Base-by-base conservation (phyloP, 805 yeast species). In the Yamadazyma kitorensis region DNA sequence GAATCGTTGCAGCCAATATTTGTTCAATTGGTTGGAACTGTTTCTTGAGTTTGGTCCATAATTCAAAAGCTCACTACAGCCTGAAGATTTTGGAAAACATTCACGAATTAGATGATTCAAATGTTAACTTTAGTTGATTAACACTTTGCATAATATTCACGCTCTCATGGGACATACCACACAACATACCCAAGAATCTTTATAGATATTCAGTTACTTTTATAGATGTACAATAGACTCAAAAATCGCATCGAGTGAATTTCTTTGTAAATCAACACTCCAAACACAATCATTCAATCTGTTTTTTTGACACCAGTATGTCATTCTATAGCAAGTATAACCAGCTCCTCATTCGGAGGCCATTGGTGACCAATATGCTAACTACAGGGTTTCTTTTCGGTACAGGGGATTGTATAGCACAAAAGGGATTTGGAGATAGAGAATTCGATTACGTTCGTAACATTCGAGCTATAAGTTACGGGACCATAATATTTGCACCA, bases 341-440 rank as follows among this genome's bases (percentile, higher is more conserved):
- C 37, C 48, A 45, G 20, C 31, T 62, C 10, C 39, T 61, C 6
- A 27, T 45, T 7, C 56, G 51, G 29, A 52, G 61, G 24, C 80
- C 80, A 3, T 35, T 70, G 17, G 25, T 63, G 21, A 69, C 77
- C 33, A 76, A 76, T 42, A 57, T 68, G 37, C 20, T 70, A 11
- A 61, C 75, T 26, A 73, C 79, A 1, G 79, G 73, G n/a, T 39
- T 68, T 10, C 55, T 78, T 23, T 86, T 86, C 53, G 93, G 87
- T 0, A 39, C 78, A 2, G 96, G 96, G 2, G 96, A 87, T 54
- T 59, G 58, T 1, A 45, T 83, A 17, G 96, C 95, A 0, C 95
- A 87, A 53, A 27, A 58, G 0, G 47, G 74, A 5, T 73, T 74
- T 51, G 22, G 22, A 27, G 33, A 27, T 45, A 23, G 38, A 22